Base-by-base conservation (phyloP, 1,284 basidiomycete species). In the Sporisorium graminicola region DNA sequence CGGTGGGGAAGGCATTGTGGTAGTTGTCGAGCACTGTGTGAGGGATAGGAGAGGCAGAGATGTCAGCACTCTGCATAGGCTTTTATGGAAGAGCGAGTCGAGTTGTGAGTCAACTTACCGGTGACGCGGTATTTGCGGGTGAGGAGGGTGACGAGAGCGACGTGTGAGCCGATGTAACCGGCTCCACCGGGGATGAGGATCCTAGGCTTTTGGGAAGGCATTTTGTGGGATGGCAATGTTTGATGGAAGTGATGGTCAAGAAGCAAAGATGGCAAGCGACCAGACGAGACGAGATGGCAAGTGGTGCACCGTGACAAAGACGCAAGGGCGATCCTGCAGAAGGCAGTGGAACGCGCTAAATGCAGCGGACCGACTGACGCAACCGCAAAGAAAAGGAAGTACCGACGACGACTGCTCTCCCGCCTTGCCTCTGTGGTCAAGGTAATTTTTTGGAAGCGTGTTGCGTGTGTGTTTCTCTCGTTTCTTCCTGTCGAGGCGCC, bases 121-220 rank as follows among this genome's bases (percentile, higher is more conserved):
- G 82, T 83, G 75, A 97, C 94, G 84, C 93, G 93, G 89, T 93
- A 98, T 75, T 91, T 89, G 69, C 93, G 90, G 22, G 95, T 95
- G 82, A 93, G 90, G 79, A 96, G 92, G 35, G 97, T 88, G 58
- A 90, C 89, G 78, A 93, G 92, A 74, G 95, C 91, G 82, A 97
- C 92, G 87, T 98, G 95, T 47, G 94, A 95, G 83, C 94, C 95
- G 91, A 88, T 68, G 82, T 84, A 85, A 50, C 84, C 84, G 54
- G 83, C 83, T 40, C 83, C 84, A 43, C 84, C 84, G 53, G 84
- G 83, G 56, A 85, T 83, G 74, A 85, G 71, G 58, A 85, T 77
- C 27, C 82, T 76, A 31, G 80, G 73, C 69, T 81, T 84, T 22
- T 61, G 55, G n/a, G 74, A 67, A 52, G 59, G 51, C 74, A 76